These are phyloP conservation scores for Plasmodium billcollinsi DNA, from an alignment of 169 alveolate genomes.

Conservation along the genomic window DNA sequence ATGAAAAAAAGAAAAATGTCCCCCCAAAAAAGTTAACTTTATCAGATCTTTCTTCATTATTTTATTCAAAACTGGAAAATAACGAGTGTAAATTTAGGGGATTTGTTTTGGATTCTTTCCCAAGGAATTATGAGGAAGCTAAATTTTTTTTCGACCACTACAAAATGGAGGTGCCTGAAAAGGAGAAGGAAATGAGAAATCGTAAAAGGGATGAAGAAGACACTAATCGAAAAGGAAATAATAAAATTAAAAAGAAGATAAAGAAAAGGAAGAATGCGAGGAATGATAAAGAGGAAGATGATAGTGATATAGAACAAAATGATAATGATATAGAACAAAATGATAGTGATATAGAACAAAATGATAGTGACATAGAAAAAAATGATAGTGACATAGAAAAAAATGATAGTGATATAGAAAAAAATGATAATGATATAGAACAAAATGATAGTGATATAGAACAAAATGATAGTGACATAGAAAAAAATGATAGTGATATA, in stretches of 20 bases:
- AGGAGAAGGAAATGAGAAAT: neutral
- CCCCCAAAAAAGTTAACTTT: constrained; percentile 6
- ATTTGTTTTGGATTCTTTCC: constrained; percentile 48
- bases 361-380: neutral
- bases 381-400: neutral
- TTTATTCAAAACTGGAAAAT: constrained; percentile 28
- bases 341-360: neutral
- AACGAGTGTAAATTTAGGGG: constrained; percentile 68
- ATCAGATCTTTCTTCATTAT: constrained; percentile 19
- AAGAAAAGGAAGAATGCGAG: neutral
- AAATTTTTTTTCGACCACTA: constrained; percentile 29
- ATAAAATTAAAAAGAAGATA: neutral
- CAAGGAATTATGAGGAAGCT: constrained; percentile 64
- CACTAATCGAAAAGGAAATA: neutral
- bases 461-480: neutral
- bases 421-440: neutral
- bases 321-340: neutral
- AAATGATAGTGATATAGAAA: neutral
- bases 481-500: neutral
- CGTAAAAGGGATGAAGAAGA: neutral
- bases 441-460: neutral
- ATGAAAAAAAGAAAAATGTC: constrained; percentile 9
- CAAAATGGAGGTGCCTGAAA: neutral
- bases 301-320: neutral
- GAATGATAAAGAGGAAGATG: neutral